phyloP scores from a whole-genome alignment of 192 early-diverging fungal species.

The Obelidium mucronatum region DNA sequence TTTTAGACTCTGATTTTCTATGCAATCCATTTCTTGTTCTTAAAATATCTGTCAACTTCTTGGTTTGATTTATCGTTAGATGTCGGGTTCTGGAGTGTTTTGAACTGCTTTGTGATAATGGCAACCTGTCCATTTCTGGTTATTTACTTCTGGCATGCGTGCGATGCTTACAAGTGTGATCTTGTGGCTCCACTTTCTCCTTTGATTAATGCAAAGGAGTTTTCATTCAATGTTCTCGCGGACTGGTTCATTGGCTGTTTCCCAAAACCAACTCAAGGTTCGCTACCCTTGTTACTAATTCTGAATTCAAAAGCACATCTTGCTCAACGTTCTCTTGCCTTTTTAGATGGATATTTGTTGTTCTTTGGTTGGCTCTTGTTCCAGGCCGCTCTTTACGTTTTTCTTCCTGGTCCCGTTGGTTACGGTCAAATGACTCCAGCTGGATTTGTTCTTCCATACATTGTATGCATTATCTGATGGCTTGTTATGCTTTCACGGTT shows the following conservation, averaged over 20 bases:
- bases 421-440: conserved; percentile 83
- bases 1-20: not conserved
- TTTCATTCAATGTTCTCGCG: conserved; percentile 29
- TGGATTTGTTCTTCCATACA: conserved; percentile 74
- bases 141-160: conserved; percentile 72
- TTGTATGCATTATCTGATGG: conserved; percentile 52
- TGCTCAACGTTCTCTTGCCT: too few species aligned
- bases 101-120: conserved; percentile 64
- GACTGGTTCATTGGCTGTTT: conserved; percentile 42
- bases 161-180: conserved; percentile 71
- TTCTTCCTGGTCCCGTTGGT: conserved; percentile 72
- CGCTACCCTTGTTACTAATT: not conserved
- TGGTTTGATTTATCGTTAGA: conserved; percentile 38
- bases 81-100: conserved; percentile 52
- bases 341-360: conserved; percentile 61
- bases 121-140: conserved; percentile 70
- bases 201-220: conserved; percentile 31
- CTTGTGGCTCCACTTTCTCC: conserved; percentile 61
- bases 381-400: conserved; percentile 72
- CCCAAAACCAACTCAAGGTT: conserved; percentile 51
- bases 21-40: not conserved
- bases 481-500: not conserved
- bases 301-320: not conserved
- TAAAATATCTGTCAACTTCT: not conserved
- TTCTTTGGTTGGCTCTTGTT: conserved; percentile 73